These are phyloP conservation scores for Wickerhamomyces bisporus DNA, from an alignment of 805 yeast genomes.

Conservation along the genomic window DNA sequence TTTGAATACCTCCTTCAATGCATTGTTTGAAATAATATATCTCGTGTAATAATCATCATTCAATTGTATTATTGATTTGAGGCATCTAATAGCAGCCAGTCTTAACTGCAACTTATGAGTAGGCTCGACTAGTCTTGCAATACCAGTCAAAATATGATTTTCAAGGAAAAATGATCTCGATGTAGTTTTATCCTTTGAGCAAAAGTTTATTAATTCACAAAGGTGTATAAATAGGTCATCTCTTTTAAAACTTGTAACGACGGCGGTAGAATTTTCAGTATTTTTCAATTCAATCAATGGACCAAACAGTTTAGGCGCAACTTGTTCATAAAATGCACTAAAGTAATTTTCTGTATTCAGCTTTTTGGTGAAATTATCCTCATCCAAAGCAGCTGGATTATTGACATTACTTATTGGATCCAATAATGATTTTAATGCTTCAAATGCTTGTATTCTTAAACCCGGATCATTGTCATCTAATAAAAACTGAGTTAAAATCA, in stretches of 20 bases:
- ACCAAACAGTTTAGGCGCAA: constrained; percentile 52
- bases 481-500: constrained; percentile 53
- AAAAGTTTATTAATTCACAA: constrained; percentile 67
- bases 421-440: constrained; percentile 70
- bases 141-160: constrained; percentile 50
- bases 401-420: constrained; percentile 37
- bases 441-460: constrained; percentile 74
- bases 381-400: constrained; percentile 15
- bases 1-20: constrained; percentile 44
- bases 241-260: constrained; percentile 21
- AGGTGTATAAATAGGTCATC: constrained; percentile 48
- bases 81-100: constrained; percentile 63
- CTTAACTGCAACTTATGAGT: constrained; percentile 43
- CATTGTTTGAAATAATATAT: constrained; percentile 49
- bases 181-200: constrained; percentile 46
- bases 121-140: constrained; percentile 42
- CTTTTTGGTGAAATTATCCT: constrained; percentile 17
- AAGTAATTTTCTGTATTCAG: constrained; percentile 43
- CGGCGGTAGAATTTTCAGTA: constrained; percentile 1
- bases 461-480: constrained; percentile 64
- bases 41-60: constrained; percentile 59
- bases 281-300: constrained; percentile 36
- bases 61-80: constrained; percentile 54
- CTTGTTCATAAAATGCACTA: constrained; percentile 53
- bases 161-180: constrained; percentile 63